Percentiles rank a stretch among this genome's conserved stretches.
Conservation (phyloP, 495 filamentous ascomycete species). For the Penicillium canariense region DNA sequence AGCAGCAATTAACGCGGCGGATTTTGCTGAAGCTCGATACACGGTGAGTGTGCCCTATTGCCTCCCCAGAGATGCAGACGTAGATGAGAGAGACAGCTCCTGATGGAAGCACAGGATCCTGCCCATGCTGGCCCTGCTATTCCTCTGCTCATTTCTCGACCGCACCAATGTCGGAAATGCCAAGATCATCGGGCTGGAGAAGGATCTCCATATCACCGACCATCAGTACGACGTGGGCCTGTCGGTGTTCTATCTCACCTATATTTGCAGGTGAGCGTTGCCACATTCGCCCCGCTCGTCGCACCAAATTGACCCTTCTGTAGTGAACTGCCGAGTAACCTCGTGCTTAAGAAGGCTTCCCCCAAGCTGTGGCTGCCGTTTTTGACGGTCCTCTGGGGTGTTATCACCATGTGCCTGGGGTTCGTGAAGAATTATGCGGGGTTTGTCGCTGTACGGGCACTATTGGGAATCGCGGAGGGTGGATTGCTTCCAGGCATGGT, state of each 20-base stretch:
- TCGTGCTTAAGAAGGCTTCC: slow-evolving; percentile 43
- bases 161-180: slow-evolving; percentile 65
- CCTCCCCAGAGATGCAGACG: not conserved
- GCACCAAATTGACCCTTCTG: not conserved
- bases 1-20: slow-evolving; percentile 31
- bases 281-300: not conserved
- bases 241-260: slow-evolving; percentile 61
- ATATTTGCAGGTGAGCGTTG: slow-evolving; percentile 46
- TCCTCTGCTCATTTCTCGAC: slow-evolving; percentile 49
- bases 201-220: slow-evolving; percentile 53
- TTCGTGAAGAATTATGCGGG: slow-evolving; percentile 46
- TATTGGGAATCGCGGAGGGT: slow-evolving; percentile 58
- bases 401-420: slow-evolving; percentile 48
- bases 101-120: slow-evolving; percentile 44
- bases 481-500: slow-evolving; percentile 75
- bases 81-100: not conserved
- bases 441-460: slow-evolving; percentile 55
- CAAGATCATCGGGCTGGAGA: slow-evolving; percentile 57
- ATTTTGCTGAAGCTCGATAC: slow-evolving; percentile 55
- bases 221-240: slow-evolving; percentile 67
- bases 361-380: slow-evolving; percentile 65
- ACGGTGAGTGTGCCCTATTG: slow-evolving; percentile 33
- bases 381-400: slow-evolving; percentile 62
- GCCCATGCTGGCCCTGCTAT: slow-evolving; percentile 59
- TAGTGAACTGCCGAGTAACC: slow-evolving; percentile 45